Conservation (phyloP, 2,329 filamentous ascomycete species). For the Pezicula rhizophila region DNA sequence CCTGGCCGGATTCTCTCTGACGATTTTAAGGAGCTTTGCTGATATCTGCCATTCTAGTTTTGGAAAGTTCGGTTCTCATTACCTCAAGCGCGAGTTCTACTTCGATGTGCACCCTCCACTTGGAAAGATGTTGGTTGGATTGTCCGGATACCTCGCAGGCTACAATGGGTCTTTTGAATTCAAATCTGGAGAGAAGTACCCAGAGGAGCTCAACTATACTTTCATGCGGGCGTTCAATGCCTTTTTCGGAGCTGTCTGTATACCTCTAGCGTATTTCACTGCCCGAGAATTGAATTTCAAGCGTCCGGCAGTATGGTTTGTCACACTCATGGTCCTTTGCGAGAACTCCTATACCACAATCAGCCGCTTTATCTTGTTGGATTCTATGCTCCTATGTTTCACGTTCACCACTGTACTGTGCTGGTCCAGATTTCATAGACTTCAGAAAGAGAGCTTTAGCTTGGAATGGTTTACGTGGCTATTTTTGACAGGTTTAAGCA, state of each 20-base stretch:
- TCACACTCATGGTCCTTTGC: slow-evolving; percentile 94
- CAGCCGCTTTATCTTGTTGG: slow-evolving; percentile 93
- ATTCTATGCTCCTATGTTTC: slow-evolving; percentile 97
- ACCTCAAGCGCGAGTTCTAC: slow-evolving; percentile 98
- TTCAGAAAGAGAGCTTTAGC: slow-evolving; percentile 80
- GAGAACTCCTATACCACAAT: slow-evolving; percentile 99
- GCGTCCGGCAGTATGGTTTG: slow-evolving; percentile 84
- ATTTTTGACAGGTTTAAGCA: slow-evolving; percentile 86
- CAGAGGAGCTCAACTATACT: slow-evolving; percentile 88
- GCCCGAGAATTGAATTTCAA: slow-evolving; percentile 84
- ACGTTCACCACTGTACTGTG: slow-evolving; percentile 97
- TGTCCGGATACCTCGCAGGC: slow-evolving; percentile 91
- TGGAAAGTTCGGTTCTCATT: slow-evolving; percentile 97
- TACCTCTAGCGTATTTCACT: slow-evolving; percentile 92
- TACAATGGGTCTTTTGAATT: slow-evolving; percentile 99
- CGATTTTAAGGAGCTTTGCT: slow-evolving; percentile 26
- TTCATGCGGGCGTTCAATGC: slow-evolving; percentile 99
- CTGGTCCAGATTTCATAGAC: slow-evolving; percentile 93
- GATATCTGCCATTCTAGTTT: slow-evolving; percentile 48
- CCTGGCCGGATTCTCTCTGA: slow-evolving; percentile 20
- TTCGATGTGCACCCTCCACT: slow-evolving; percentile 94
- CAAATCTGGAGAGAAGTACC: slow-evolving; percentile 96
- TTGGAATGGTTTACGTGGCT: slow-evolving; percentile 93
- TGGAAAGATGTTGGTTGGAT: slow-evolving; percentile 95
- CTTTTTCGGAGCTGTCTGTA: slow-evolving; percentile 84